phyloP scores from a whole-genome alignment of 208 protist genomes.

The Leishmania gerbilli region DNA sequence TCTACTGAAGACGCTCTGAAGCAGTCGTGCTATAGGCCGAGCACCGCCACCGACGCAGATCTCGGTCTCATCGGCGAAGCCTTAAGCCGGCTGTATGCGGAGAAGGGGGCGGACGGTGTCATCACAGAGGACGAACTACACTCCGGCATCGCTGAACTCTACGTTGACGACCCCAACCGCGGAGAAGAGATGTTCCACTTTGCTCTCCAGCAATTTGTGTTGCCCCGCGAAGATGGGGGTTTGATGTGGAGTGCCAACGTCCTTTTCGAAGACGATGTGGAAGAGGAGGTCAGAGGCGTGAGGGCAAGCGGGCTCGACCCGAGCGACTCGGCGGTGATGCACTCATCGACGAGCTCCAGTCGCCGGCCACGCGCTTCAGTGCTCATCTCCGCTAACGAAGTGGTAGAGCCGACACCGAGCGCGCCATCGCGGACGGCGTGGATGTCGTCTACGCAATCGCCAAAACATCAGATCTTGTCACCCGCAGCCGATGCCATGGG shows the following conservation, averaged over 20 bases:
- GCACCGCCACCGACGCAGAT: slow-evolving; percentile 43
- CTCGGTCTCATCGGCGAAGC: slow-evolving; percentile 48
- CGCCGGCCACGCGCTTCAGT: not conserved
- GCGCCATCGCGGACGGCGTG: not conserved
- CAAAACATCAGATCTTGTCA: not conserved
- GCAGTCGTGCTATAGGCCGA: not conserved
- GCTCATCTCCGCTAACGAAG: not conserved
- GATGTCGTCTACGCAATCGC: not conserved
- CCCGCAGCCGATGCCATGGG: not conserved
- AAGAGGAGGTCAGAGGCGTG: slow-evolving; percentile 11
- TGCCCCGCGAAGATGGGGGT: slow-evolving; percentile 10
- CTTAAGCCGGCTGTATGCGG: slow-evolving; percentile 38
- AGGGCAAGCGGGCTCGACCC: not conserved
- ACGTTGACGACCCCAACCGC: slow-evolving; percentile 32
- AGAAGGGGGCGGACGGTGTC: slow-evolving; percentile 37
- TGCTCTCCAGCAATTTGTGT: slow-evolving; percentile 34
- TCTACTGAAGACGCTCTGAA: not conserved
- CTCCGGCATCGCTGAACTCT: slow-evolving; percentile 37
- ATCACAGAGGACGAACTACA: slow-evolving; percentile 45
- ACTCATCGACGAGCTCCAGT: too few species aligned
- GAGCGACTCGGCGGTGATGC: not conserved
- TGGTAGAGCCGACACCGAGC: not conserved
- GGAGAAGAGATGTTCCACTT: slow-evolving; percentile 59
- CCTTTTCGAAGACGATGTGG: slow-evolving; percentile 21
- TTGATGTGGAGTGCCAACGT: slow-evolving; percentile 30